A percentile compares a stretch with the other conserved stretches of the same genome.
Conservation (phyloP, 1,139 yeast species). For the Maudiozyma humilis region DNA sequence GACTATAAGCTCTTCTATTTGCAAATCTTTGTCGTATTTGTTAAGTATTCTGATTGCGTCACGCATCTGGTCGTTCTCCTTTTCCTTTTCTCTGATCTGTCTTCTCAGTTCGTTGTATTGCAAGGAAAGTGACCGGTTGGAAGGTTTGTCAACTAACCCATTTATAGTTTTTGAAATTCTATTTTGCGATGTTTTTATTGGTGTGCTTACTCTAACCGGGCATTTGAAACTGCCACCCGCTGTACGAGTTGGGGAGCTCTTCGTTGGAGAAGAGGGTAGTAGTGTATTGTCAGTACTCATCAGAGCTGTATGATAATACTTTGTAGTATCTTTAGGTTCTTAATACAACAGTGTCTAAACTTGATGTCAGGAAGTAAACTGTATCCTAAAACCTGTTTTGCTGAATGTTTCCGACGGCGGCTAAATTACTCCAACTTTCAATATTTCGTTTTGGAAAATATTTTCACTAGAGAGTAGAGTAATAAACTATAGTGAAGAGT, state of each 20-base stretch:
- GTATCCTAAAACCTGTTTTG: no score
- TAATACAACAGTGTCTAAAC: neutral
- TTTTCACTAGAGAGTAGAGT: no score
- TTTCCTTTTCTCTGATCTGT: constrained; percentile 9
- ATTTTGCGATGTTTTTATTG: neutral
- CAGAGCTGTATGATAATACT: neutral
- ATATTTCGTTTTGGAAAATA: no score
- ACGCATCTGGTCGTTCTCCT: constrained; percentile 28
- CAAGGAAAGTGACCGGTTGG: neutral
- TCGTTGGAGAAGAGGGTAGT: neutral
- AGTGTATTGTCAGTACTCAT: neutral
- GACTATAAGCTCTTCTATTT: constrained; percentile 28
- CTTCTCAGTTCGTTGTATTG: constrained; percentile 1
- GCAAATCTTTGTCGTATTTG: constrained; percentile 23
- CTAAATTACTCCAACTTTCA: no score
- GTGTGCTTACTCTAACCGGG: no score
- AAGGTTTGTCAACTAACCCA: neutral
- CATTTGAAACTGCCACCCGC: no score
- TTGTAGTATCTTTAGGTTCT: neutral
- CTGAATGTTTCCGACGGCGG: no score
- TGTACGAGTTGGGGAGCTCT: no score
- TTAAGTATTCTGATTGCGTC: constrained; percentile 33
- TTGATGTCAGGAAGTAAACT: no score
- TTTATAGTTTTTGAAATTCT: neutral
- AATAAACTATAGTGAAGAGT: no score